Conservation (phyloP, 495 filamentous ascomycete genomes). For the Cenococcum geophilum region DNA sequence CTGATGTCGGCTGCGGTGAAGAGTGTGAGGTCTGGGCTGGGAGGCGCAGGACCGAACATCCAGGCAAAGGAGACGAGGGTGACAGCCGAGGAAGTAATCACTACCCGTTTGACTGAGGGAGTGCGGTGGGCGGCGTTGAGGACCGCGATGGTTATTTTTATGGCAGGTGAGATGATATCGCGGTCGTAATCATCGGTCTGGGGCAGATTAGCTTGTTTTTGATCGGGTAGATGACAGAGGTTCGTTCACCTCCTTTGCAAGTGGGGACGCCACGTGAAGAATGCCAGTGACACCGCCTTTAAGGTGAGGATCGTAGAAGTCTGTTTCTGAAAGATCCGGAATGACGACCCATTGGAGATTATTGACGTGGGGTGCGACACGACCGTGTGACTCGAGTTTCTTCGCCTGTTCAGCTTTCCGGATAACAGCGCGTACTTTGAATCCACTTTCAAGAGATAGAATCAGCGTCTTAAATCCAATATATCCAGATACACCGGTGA, state of each 20-base stretch:
- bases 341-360: slow-evolving; percentile 6
- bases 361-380: slow-evolving; percentile 3
- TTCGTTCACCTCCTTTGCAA: slow-evolving; percentile 14
- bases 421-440: slow-evolving; percentile 5
- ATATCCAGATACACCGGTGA: slow-evolving; percentile 8
- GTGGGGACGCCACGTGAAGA: slow-evolving; percentile 15
- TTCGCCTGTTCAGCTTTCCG: slow-evolving; percentile 7
- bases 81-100: slow-evolving; percentile 18
- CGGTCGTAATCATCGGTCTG: slow-evolving; percentile 18
- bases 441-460: slow-evolving; percentile 8
- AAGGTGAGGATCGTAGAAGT: slow-evolving; percentile 18
- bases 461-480: slow-evolving; percentile 11
- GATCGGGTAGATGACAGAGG: slow-evolving; percentile 10
- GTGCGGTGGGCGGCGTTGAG: slow-evolving; percentile 14
- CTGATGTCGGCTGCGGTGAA: slow-evolving; percentile 16
- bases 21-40: slow-evolving; percentile 11
- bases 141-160: slow-evolving; percentile 12
- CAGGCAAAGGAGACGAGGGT: slow-evolving; percentile 26
- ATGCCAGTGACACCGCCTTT: slow-evolving; percentile 15
- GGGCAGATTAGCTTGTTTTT: slow-evolving; percentile 16
- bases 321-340: slow-evolving; percentile 1
- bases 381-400: slow-evolving; percentile 5
- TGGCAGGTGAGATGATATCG: slow-evolving; percentile 15
- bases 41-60: slow-evolving; percentile 29
- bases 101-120: slow-evolving; percentile 19